Base-by-base conservation (phyloP, 2,329 filamentous ascomycete genomes). In the Fusarium zealandicum region DNA sequence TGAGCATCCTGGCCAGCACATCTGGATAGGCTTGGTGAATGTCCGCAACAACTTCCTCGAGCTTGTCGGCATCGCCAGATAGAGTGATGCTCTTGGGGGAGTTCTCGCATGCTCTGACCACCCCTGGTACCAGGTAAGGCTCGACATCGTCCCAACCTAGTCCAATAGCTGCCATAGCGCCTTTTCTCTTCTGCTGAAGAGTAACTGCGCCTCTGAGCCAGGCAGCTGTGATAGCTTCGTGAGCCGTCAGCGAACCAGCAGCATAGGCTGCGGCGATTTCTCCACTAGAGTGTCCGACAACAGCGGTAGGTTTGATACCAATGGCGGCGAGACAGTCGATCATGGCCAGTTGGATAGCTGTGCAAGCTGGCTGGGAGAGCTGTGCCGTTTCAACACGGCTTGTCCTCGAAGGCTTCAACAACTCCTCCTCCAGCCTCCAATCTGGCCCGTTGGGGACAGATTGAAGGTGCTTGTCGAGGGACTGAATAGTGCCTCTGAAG, bases 281-380 rank as follows among this genome's bases (percentile, higher is more conserved):
- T 1, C 63, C 63, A 2, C 64, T 44, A 6, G 83, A 87, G 55
- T 80, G 79, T 5, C 80, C 80, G 4, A 81, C 59, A 4, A 81
- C 78, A 1, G 71, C 78, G 30, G 76, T 72, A 7, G 79, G 78
- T 6, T 57, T 60, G 12, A 82, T 57, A 1, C 74, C 75, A 54
- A 73, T 71, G 0, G 68, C 71, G 0, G 56, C 59, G 78, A 78
- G 82, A 0, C 75, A 65, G 14, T 68, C 67, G 6, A 72, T 72
- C 3, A 82, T 59, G 1, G 79, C 77, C 11, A 79, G 77, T 52
- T 82, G 71, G 1, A 75, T 63, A 32, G 66, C 70, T 8, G 72
- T 65, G 20, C 20, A 20, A 20, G 20, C 20, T 20, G 20, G 20
- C 20, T 20, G 20, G 20, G 20, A 20, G 20, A 20, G 20, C 4